These are phyloP conservation scores for Chlamydomonas incerta DNA, from an alignment of 139 green algal species.

Conservation along the genomic window DNA sequence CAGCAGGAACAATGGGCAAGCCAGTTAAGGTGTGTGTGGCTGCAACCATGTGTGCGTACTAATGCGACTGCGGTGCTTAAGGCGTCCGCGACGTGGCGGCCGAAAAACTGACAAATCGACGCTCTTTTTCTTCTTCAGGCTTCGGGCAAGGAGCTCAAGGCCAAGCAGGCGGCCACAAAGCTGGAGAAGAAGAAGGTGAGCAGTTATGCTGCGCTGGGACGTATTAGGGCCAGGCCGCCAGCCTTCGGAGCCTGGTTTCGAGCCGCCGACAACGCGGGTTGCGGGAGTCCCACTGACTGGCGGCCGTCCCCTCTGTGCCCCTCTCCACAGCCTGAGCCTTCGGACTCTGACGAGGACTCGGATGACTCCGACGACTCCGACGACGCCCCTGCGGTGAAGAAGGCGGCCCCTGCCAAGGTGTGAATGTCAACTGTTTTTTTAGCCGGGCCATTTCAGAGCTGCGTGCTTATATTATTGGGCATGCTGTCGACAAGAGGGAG, in stretches of 20 bases:
- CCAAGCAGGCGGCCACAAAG: conserved; percentile 30
- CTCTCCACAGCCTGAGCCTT: conserved; percentile 18
- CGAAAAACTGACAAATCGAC: not conserved
- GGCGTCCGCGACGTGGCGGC: not conserved
- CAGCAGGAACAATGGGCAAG: conserved; percentile 18
- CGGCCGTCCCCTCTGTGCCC: not conserved
- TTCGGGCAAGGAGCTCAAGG: conserved; percentile 32
- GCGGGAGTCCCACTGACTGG: not conserved
- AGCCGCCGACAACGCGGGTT: too few species aligned
- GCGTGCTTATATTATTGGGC: too few species aligned
- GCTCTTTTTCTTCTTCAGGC: not conserved
- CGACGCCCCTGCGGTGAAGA: conserved; percentile 29
- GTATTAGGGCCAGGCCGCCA: too few species aligned
- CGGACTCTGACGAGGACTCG: not conserved
- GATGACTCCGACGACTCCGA: conserved; percentile 40
- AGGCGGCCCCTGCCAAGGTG: conserved; percentile 46
- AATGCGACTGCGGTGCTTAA: not conserved
- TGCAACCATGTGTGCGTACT: not conserved
- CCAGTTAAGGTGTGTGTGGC: conserved; percentile 6
- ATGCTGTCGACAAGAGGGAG: too few species aligned
- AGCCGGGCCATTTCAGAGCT: not conserved
- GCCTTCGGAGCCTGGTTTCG: too few species aligned
- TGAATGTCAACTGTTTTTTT: not conserved
- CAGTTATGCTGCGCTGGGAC: too few species aligned
- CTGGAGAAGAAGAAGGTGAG: conserved; percentile 44